Evolutionary conservation across 148 eudicot genomes (phyloP), one percentile per base, ranked within the genome.

Genomic region (Rhododendron kiyosumense): DNA sequence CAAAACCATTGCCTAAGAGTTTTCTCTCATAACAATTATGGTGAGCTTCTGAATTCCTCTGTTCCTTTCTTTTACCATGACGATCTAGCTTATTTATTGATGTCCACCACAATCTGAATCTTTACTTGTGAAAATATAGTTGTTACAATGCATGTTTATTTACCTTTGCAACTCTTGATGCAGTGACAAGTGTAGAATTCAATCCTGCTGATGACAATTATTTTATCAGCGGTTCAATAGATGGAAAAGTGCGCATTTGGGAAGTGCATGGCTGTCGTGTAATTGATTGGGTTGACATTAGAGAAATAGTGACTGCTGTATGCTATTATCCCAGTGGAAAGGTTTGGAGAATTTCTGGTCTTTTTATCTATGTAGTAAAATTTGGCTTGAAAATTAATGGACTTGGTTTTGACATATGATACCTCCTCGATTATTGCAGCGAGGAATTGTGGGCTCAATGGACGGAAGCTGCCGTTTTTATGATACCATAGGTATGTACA

Each of bases 201-300:
- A 94, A 93, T 88, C 98, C 98, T 11, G 87, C 89, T 81, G 91
- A 95, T 88, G 92, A 93, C 85, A 89, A 89, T 85, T 91, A 87
- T 73, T 97, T 97, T 91, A 97, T 97, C 75, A 95, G 96, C 34
- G 98, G 98, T 78, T 97, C 98, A 67, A 93, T 97, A 78, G 99
- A 97, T 88, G 99, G 98, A 17, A 94, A 94, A 89, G 90, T 95
- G 34, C 99, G 99, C 51, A 90, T 97, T 18, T 97, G 99, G 99
- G 91, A 92, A 74, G 90, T 94, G 79, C 85, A 79, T 65, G 88
- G 88, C 13, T 88, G 93, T 85, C 92, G 90, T 79, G 99, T 97
- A 78, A 87, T 94, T 85, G 94, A 94, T 84, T 97, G 99, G 99
- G 90, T 88, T 79, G 99, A 97, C 87, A 88, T 91, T 83, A 92